Evolutionary conservation across 2,329 filamentous ascomycete genomes (phyloP).

Genomic region (Xylaria sp.): DNA sequence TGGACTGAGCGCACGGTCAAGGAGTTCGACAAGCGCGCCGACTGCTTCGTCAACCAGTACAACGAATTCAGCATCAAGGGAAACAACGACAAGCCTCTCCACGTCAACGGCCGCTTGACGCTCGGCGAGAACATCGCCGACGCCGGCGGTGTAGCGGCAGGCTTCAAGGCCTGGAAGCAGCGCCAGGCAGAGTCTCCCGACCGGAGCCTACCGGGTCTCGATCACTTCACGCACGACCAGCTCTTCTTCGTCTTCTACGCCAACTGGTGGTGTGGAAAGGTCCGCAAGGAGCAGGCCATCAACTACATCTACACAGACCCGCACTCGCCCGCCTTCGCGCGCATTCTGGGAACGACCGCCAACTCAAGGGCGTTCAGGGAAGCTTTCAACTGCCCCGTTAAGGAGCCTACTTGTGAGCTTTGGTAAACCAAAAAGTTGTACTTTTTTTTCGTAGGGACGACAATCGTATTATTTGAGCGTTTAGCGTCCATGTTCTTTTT

Average conservation of each 20-base stretch:
- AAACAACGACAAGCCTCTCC: conserved; percentile 47
- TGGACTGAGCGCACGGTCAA: conserved; percentile 55
- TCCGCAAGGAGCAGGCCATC: conserved; percentile 52
- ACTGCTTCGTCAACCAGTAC: conserved; percentile 60
- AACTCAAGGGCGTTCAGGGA: conserved; percentile 64
- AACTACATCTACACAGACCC: conserved; percentile 56
- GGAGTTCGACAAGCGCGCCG: conserved; percentile 51
- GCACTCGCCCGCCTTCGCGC: conserved; percentile 59
- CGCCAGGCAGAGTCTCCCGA: conserved; percentile 45
- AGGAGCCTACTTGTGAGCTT: conserved; percentile 63
- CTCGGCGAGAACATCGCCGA: conserved; percentile 63
- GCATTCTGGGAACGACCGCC: conserved; percentile 58
- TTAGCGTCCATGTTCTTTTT: background rate
- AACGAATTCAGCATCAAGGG: conserved; percentile 52
- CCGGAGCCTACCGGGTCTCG: conserved; percentile 49
- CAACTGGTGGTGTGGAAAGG: conserved; percentile 63
- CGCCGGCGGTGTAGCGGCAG: conserved; percentile 55
- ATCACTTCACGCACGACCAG: conserved; percentile 56
- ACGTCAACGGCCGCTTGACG: conserved; percentile 58
- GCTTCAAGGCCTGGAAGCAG: conserved; percentile 57
- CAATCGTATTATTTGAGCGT: background rate
- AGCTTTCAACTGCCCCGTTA: conserved; percentile 59
- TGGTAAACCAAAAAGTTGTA: conserved; percentile 45
- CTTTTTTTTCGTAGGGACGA: background rate
- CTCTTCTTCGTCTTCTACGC: conserved; percentile 59